Percentiles rank a stretch among this genome's conserved stretches.
phyloP scores from a whole-genome alignment of 2,329 filamentous ascomycete species.

The Xylariaceae sp. region DNA sequence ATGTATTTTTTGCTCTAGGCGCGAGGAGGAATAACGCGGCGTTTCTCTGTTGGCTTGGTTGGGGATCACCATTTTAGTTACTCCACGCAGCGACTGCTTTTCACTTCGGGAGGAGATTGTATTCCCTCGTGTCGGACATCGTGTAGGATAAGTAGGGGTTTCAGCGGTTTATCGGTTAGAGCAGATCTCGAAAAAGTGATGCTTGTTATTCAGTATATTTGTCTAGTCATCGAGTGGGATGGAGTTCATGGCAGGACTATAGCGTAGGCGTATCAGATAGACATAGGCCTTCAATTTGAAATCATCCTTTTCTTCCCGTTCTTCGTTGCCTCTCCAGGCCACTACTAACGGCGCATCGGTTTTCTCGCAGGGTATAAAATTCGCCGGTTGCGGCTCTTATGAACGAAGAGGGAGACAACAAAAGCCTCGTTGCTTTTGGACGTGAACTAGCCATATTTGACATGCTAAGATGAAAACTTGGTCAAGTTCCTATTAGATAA shows the following conservation, averaged over 20 bases:
- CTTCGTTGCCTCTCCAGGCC: no score
- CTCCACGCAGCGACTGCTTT: neutral
- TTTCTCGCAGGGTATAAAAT: no score
- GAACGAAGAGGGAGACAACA: no score
- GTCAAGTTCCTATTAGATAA: no score
- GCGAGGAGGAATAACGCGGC: neutral
- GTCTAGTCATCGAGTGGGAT: neutral
- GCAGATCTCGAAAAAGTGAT: no score
- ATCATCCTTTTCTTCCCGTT: neutral
- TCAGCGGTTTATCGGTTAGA: constrained; percentile 12
- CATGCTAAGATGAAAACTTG: no score
- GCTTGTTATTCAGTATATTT: no score
- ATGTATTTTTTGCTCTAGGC: neutral
- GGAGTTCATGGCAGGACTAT: neutral
- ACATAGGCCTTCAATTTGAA: constrained; percentile 4
- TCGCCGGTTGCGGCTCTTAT: no score
- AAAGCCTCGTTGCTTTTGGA: no score
- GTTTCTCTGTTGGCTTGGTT: neutral
- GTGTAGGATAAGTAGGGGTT: constrained; percentile 20
- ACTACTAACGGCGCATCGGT: no score
- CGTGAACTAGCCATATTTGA: no score
- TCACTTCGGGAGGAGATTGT: neutral
- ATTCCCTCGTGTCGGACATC: constrained; percentile 13
- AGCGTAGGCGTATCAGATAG: constrained; percentile 6
- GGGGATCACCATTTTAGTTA: neutral